Base-by-base conservation (phyloP, 2,329 filamentous ascomycete species). In the Eurotiales sp. region DNA sequence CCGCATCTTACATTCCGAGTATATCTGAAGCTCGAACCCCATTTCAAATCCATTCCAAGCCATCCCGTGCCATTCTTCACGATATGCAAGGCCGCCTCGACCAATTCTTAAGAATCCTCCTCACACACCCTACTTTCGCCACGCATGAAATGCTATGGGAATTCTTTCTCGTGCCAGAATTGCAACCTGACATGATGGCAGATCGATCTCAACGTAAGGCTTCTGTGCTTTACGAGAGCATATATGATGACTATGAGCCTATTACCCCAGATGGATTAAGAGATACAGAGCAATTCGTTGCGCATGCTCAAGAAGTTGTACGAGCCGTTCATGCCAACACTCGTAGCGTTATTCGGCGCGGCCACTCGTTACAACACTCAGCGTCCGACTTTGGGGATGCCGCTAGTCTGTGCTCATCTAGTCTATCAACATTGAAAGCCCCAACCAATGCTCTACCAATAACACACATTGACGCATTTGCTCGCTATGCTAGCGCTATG, bases 101-200 rank as follows among this genome's bases (percentile, higher is more conserved):
- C 69, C 86, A 84, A 59, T 96, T 97, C 61, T 74, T 99, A 59
- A 89, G 88, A 58, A 89, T 90, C 15, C 79, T 99, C 56, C 78
- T 99, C 22, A 79, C 82, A 8, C 93, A 99, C 64, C 87, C 92
- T 3, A 97, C 93, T 0, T 96, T 99, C 65, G 82, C 90, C 0
- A 96, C 89, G 0, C 95, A 99, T 64, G 93, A 99, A 72, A 90
- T 97, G 80, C 79, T 99, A 2, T 99, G 93, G 95, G 93, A 99
- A 62, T 99, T 99, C 72, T 96, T 99, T 70, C 79, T 99, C 0
- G 91, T 99, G 11, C 93, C 93, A 1, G 93, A 99, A 59, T 83
- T 99, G 45, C 89, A 96, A 65, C 81, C 88, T 0, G 84, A 90
- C 17, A 90, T 91, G 82, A 92, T 97, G 79, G 86, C 88, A 48